Evolutionary conservation across 768 basidiomycete species (phyloP), one percentile per base, ranked within the genome.

Genomic region (Mycena epipterygia): DNA sequence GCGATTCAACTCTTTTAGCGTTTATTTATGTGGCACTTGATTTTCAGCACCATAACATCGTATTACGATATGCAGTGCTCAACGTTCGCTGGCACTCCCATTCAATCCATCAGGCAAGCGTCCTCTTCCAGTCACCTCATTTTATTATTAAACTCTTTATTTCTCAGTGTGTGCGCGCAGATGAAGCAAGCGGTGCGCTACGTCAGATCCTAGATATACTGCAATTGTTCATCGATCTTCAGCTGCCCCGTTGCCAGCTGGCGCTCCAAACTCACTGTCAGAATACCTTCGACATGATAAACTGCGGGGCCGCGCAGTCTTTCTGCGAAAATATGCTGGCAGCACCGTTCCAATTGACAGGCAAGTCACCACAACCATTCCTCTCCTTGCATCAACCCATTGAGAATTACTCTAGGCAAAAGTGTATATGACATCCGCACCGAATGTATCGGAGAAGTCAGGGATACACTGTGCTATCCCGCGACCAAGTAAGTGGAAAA

Each of bases 51-150:
- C 1, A 61, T 70, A 3, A 73, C 81, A 7, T 82, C 86, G 17
- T 88, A 85, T 72, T 81, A 88, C 67, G 84, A 88, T 51, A 82
- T 88, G 71, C 81, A 81, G 30, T 90, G 89, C 74, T 82, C 81
- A 41, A 75, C 76, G 52, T 78, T 58, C 48, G 68, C 64, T 12
- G 52, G 64, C 1, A 11, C 77, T 33, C 83, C 86, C 0, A 74
- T 86, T 13, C 74, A 79, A 33, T 77, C 76, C 37, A 82, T 86
- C 53, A 73, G 78, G 81, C 81, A 68, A 32, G 73, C 53, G 27
- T 67, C 68, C 17, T 48, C 23, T 14, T 14, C 21, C 7, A 7
- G 12, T 16, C 35, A 5, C 21, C 23, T 42, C 48, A 7, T 33
- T 19, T 41, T 23, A 23, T 49, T 62, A 35, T 8, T 30, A 51